Evolutionary conservation across 2,329 filamentous ascomycete genomes (phyloP).

Genomic region (Elsinoe fawcettii): DNA sequence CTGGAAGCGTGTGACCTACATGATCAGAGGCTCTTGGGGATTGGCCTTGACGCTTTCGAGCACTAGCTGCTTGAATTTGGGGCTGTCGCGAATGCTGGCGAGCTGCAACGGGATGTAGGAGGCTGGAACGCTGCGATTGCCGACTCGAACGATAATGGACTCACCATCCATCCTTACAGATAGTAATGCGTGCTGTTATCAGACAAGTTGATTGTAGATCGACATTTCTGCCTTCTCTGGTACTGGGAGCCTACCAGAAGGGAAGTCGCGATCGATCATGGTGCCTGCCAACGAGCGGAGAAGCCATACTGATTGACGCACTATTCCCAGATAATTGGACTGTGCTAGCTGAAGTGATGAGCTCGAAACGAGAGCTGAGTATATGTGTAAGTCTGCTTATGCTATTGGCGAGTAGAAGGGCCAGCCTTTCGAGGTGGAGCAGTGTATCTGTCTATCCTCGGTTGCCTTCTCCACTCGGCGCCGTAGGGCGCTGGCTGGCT

Average conservation of each 20-base stretch:
- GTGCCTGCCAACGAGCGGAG: too few species aligned
- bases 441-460: too few species aligned
- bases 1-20: conserved; percentile 16
- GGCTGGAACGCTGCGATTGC: conserved; percentile 24
- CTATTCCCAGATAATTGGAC: too few species aligned
- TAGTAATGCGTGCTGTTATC: not conserved
- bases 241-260: too few species aligned
- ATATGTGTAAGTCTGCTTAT: too few species aligned
- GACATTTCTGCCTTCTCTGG: not conserved
- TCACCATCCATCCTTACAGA: conserved; percentile 14
- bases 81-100: conserved; percentile 24
- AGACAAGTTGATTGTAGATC: not conserved
- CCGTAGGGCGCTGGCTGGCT: too few species aligned
- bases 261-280: too few species aligned
- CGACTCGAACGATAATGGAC: conserved; percentile 27
- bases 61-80: conserved; percentile 27
- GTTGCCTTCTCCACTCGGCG: not conserved
- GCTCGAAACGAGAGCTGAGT: too few species aligned
- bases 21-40: conserved; percentile 28
- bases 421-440: too few species aligned
- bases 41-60: conserved; percentile 26
- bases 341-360: too few species aligned
- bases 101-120: conserved; percentile 26
- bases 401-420: too few species aligned
- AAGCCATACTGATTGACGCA: too few species aligned